phyloP scores from a whole-genome alignment of 306 rosid species.

The Glycyrrhiza uralensis region DNA sequence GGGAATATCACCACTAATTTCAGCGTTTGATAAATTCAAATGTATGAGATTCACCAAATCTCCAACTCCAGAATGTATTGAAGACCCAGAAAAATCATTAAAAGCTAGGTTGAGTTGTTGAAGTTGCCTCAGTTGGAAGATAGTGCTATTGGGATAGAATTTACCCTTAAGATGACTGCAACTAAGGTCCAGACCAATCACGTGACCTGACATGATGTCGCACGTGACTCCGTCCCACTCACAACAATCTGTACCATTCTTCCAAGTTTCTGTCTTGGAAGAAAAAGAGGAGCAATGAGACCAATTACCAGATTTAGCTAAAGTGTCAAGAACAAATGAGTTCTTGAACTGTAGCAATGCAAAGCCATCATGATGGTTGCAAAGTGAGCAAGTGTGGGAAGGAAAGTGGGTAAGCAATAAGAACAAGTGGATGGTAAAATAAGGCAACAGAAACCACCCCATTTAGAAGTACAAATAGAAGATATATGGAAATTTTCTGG shows the following conservation, averaged over 20 bases:
- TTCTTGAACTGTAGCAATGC: constrained; percentile 7
- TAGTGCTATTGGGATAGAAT: background rate
- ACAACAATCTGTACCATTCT: background rate
- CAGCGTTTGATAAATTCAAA: background rate
- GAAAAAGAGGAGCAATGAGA: background rate
- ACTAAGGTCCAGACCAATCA: constrained; percentile 19
- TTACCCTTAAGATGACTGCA: background rate
- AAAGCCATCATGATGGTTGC: background rate
- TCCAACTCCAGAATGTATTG: background rate
- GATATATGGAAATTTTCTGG: too few species aligned
- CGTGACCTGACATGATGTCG: background rate
- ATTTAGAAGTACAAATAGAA: too few species aligned
- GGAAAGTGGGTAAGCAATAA: background rate
- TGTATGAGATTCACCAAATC: constrained; percentile 1
- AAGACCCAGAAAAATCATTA: constrained; percentile 6
- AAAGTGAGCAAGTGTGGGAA: background rate
- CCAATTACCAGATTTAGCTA: background rate
- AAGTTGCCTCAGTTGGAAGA: constrained; percentile 7
- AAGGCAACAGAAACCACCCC: background rate
- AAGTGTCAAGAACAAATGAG: background rate
- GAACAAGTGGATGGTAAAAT: background rate
- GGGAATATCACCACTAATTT: background rate
- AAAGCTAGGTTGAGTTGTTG: constrained; percentile 18
- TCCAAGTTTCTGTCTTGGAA: constrained; percentile 15
- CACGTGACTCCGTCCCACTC: constrained; percentile 24